phyloP scores from a whole-genome alignment of 2,329 filamentous ascomycete species.

The Zymoseptoria tritici region DNA sequence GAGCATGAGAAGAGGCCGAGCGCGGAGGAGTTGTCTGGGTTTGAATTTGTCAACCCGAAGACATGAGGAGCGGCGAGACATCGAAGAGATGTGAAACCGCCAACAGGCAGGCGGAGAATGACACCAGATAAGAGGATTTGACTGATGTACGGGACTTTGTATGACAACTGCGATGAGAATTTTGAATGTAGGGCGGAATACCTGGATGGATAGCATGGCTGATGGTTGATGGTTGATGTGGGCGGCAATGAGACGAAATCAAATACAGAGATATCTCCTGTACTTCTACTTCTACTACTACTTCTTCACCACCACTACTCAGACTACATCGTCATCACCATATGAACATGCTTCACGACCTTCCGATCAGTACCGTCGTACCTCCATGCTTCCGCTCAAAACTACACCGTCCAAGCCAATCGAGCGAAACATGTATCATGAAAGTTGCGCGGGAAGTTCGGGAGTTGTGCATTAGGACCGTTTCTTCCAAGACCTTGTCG shows the following conservation, averaged over 20 bases:
- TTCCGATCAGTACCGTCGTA: no score
- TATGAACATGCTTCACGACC: background rate
- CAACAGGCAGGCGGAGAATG: background rate
- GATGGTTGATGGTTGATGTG: background rate
- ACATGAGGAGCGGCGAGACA: constrained; percentile 6
- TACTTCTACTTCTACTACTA: background rate
- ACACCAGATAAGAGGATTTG: background rate
- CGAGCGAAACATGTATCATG: no score
- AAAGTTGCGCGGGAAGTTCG: no score
- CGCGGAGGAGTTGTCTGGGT: constrained; percentile 81
- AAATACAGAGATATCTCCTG: background rate
- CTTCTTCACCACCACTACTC: background rate
- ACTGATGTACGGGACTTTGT: background rate
- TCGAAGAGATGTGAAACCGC: background rate
- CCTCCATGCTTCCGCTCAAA: no score
- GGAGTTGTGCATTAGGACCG: no score
- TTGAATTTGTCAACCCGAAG: constrained; percentile 52
- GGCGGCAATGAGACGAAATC: background rate
- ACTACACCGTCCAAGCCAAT: no score
- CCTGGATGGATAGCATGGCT: background rate
- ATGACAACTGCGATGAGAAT: background rate
- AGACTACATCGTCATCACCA: no score
- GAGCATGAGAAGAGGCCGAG: constrained; percentile 88
- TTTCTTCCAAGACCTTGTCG: no score
- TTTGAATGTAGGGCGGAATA: background rate